Base-by-base conservation (phyloP, 2,329 filamentous ascomycete species). In the Aspergillus tanneri region DNA sequence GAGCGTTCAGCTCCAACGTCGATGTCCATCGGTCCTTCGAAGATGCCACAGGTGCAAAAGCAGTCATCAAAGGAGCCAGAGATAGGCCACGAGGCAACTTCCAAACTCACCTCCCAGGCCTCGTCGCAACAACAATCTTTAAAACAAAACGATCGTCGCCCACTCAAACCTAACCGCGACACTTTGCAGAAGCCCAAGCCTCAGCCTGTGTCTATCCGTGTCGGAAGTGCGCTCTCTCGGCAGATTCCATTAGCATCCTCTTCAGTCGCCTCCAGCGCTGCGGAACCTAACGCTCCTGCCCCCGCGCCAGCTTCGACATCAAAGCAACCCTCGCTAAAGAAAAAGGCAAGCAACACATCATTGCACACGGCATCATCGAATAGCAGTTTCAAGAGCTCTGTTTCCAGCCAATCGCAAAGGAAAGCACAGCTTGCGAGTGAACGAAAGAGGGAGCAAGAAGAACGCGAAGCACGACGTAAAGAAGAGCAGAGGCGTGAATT, bases 361-460 rank as follows among this genome's bases (percentile, higher is more conserved):
- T 69, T 87, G 14, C 83, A 87, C 43, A 75, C 74, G 0, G 60
- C 73, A 34, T 71, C 74, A 23, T 77, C 77, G 1, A 73, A 72
- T 14, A 73, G 67, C 44, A 88, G 80, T 61, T 75, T 90, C 44
- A 88, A 87, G 66, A 80, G 77, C 59, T 83, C 82, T 5, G 75
- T 76, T 5, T 82, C 84, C n/a, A 72, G 70, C 24, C 77, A 75
- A n/a, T 76, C 80, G 2, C 83, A 85, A 43, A 80, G 84, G 0
- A 88, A 87, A 64, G 86, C 87, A 2, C 74, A 91, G 18, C 83
- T 91, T 45, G 77, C 87, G 39, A 88, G 86, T 2, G 87, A 88
- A 30, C 86, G 84, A 62, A 91, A 90, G 69, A 92, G 87, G 64
- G 90, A 95, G 66, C 86, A 82, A 65, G 90, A 95, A 59, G 89